Evolutionary conservation across 2,329 filamentous ascomycete genomes (phyloP), one percentile per base, ranked within the genome.

Genomic region (Cytospora piceae): DNA sequence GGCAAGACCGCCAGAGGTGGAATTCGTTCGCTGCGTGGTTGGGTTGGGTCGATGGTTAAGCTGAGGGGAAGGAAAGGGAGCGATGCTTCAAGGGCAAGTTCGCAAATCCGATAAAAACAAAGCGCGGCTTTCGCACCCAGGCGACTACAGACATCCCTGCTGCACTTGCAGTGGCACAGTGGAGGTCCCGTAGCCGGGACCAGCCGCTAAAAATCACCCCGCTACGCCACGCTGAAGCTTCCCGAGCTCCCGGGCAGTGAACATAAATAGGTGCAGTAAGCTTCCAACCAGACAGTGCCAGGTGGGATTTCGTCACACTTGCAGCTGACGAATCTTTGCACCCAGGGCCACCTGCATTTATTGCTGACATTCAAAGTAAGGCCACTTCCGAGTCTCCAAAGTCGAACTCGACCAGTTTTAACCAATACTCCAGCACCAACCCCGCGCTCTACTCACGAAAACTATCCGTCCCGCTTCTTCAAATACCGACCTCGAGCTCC

Each of bases 21-120:
- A 32, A 29, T 32, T 56, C 31, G 64, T 59, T 24, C 39, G 54
- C 61, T 58, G 34, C 27, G 32, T 59, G 64, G 14, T n/a, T 51
- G 27, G n/a, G 29, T 20, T 58, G 9, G 24, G n/a, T 22, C 49
- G 34, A 56, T 63, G 42, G 20, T 34, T 29, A 46, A 14, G 31
- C 4, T 14, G 34, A 37, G 9, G 12, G 24, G 32, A 52, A 46
- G 32, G 54, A 42, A 64, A 59, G 53, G 42, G 27, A 29, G 34
- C n/a, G 39, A 6, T 34, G 61, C 61, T 57, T 34, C 27, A 55
- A 55, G 24, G 34, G 66, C 49, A 55, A 46, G 39, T 42, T 37
- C n/a, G 59, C 31, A 63, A 61, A 65, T 56, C 56, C 52, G 22
- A 62, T 51, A 42, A 63, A 64, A 67, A 67, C 63, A 67, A 46